Conservation (phyloP, 306 rosid genomes). For the Coriaria nepalensis region DNA sequence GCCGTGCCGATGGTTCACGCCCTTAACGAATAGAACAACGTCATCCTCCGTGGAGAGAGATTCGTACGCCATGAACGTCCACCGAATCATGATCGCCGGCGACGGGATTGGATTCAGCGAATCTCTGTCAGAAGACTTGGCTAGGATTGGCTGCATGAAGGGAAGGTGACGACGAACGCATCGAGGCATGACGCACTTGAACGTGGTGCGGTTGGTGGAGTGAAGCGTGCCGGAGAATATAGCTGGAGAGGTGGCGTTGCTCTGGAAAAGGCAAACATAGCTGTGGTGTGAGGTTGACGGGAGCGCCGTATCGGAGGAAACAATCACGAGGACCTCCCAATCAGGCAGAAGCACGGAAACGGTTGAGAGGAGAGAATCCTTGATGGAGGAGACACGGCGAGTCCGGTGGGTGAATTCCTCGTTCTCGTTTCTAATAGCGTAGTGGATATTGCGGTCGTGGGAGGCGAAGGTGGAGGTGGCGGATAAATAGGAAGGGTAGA, state of each 20-base stretch:
- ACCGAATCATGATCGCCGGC: conserved; percentile 24
- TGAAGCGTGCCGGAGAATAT: conserved; percentile 24
- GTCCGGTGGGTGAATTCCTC: conserved; percentile 7
- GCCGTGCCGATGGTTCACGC: conserved; percentile 44
- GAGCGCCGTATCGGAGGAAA: conserved; percentile 13
- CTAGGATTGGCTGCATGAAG: conserved; percentile 29
- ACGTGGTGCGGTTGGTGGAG: conserved; percentile 19
- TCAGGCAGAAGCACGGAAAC: conserved; percentile 42
- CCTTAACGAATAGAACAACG: conserved; percentile 57
- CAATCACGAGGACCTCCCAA: conserved; percentile 53
- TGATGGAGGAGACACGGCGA: conserved; percentile 33
- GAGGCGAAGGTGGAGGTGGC: background rate
- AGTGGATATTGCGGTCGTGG: background rate
- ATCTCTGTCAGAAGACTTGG: conserved; percentile 2
- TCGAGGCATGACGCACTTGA: conserved; percentile 39
- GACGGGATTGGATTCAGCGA: background rate
- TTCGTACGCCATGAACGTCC: conserved; percentile 49
- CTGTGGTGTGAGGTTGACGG: background rate
- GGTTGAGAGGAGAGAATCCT: conserved; percentile 12
- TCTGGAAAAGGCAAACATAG: conserved; percentile 33
- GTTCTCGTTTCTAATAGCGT: background rate
- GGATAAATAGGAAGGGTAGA: background rate
- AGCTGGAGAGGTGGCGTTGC: conserved; percentile 25
- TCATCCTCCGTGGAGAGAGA: conserved; percentile 42
- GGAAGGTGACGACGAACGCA: conserved; percentile 26